Base-by-base conservation (phyloP, 2,329 filamentous ascomycete species). In the Fusarium keratoplasticum region DNA sequence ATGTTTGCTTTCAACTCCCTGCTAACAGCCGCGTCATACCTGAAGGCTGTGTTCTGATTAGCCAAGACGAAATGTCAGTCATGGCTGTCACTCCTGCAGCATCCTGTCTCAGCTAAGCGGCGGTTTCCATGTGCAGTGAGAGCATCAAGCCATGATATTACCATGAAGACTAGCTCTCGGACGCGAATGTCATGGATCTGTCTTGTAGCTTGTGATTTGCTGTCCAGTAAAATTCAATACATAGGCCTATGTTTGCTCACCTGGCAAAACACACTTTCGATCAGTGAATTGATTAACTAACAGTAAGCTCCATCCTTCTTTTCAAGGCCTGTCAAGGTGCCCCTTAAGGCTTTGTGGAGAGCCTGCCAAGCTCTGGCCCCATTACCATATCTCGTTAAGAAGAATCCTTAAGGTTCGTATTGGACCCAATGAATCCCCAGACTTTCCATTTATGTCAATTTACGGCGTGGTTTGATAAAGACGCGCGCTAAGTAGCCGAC, bases 81-180 rank as follows among this genome's bases (percentile, higher is more conserved):
- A 54, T 16, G 20, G 29, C 47, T 31, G 47, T 54, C 27, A 54
- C 18, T 54, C 27, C 11, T 54, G 27, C 18, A 20, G 6, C 10
- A 54, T 11, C n/a, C 22, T 50, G 16, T 25, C 22, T 57, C 33
- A 69, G 47, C 57, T 58, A 72, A 54, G 54, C 40, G n/a, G 40
- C 35, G 35, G 35, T 36, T 36, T 36, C 14, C 35, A 35, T 35
- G 27, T 52, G 27, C 47, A 52, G 25, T 18, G 25, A 14, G 25
- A 29, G 47, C 18, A 16, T 16, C 13, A 27, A 47, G 10, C 4
- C 22, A 31, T 4, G 47, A 20, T 11, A 14, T 31, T 13, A 13
- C 18, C 2, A 52, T 11, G 25, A 29, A 8, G 5, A 52, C 47
- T n/a, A 10, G 18, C 25, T 29, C 47, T 47, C 27, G 44, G 11